Evolutionary conservation across 2,329 filamentous ascomycete genomes (phyloP), one percentile per base, ranked within the genome.

Genomic region (Cladophialophora bantiana): DNA sequence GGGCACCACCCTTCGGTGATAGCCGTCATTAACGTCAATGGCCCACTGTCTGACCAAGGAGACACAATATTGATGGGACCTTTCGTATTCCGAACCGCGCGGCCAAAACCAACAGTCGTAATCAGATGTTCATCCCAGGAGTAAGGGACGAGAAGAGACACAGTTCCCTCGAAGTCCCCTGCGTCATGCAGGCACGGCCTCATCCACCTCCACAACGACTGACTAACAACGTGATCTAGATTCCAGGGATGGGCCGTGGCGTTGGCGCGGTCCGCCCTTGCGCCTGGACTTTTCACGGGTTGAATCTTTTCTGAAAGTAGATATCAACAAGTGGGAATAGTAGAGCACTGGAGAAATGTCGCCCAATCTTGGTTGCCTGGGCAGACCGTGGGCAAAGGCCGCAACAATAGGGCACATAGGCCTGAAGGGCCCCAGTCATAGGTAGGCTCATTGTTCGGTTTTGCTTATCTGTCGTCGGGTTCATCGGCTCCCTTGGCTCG

Each of bases 151-250:
- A 48, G 50, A 20, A 40, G 20, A 40, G 55, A 59, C 26, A 38
- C 26, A 52, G 34, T 40, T 58, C n/a, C 48, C 59, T 20, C 34
- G 15, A 53, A 61, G 59, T 40, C 58, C 63, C 63, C 63, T 65
- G 63, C 63, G 53, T 61, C 57, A 65, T 65, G 63, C 63, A 65
- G 57, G 50, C 42, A 57, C 54, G 53, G 61, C 61, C 26, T 52
- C 61, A 18, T 52, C 54, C 42, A 57, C 42, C 38, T 48, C 61
- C 53, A 58, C 53, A 38, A 35, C 18, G 20, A 18, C 42, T 18
- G 38, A 52, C 59, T 45, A 61, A 61, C 59, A 53, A 61, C 34
- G 9, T 26, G 59, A 54, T 45, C 59, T 38, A 12, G 58, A 20
- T 20, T 31, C 9, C 12, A 52, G 34, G 45, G n/a, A 61, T 52